Conservation (phyloP, 2,329 filamentous ascomycete species). For the Lojkania enalia region DNA sequence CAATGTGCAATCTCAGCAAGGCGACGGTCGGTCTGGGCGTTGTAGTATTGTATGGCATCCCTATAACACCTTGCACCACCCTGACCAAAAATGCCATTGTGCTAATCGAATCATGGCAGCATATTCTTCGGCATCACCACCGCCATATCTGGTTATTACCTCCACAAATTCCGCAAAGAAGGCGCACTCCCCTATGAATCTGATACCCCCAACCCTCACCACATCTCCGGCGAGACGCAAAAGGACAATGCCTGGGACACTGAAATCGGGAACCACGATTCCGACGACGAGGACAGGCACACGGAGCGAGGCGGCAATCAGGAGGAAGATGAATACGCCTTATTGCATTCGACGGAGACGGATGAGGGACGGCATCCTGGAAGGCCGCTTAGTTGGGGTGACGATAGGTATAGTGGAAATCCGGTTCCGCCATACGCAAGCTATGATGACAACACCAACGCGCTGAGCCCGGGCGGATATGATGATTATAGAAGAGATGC, state of each 20-base stretch:
- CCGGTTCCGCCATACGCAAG: slow-evolving; percentile 30
- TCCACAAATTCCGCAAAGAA: slow-evolving; percentile 60
- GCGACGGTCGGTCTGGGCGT: slow-evolving; percentile 60
- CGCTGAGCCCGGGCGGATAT: slow-evolving; percentile 41
- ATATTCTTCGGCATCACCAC: slow-evolving; percentile 59
- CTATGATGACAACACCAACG: slow-evolving; percentile 41
- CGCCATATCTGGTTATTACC: slow-evolving; percentile 58
- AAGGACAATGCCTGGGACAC: slow-evolving; percentile 51
- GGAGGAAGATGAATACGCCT: slow-evolving; percentile 56
- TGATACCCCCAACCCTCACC: slow-evolving; percentile 50
- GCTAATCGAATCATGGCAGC: slow-evolving; percentile 35
- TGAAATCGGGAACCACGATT: slow-evolving; percentile 49
- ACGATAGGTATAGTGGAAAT: slow-evolving; percentile 25
- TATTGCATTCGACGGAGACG: slow-evolving; percentile 50
- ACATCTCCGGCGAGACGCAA: slow-evolving; percentile 34
- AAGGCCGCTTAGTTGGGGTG: slow-evolving; percentile 45
- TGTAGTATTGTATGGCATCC: slow-evolving; percentile 56
- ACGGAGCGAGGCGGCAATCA: slow-evolving; percentile 48
- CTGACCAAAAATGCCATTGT: neutral
- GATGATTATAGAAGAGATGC: slow-evolving; percentile 38
- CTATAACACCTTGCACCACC: neutral
- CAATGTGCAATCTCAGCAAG: slow-evolving; percentile 61
- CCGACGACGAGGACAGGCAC: slow-evolving; percentile 45
- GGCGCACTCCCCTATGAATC: slow-evolving; percentile 56
- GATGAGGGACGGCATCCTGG: slow-evolving; percentile 47